Evolutionary conservation across 345 rosid species (phyloP).

Genomic region (Eucalyptus curtisii): DNA sequence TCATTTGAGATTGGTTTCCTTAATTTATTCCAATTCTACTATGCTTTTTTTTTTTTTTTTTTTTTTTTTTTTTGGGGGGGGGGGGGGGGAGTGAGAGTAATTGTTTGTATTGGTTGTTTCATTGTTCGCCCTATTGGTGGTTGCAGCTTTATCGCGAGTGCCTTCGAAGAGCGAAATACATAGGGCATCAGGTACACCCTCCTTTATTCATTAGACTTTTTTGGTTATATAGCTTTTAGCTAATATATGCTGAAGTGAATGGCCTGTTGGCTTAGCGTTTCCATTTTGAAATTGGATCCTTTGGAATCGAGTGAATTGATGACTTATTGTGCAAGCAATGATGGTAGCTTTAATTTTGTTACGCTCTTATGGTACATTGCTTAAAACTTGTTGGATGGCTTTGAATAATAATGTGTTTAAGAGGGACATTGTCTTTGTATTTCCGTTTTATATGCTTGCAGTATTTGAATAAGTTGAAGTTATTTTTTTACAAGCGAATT

Average conservation of each 20-base stretch:
- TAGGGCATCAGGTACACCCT: conserved; percentile 57
- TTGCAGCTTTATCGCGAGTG: conserved; percentile 91
- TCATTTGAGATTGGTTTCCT: neutral
- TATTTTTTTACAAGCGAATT: no score
- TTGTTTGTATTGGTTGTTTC: neutral
- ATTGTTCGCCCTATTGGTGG: neutral
- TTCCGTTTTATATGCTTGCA: no score
- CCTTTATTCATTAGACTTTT: neutral
- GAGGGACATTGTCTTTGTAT: no score
- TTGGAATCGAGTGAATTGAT: neutral
- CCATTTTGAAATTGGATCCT: neutral
- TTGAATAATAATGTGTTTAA: no score
- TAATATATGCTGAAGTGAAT: neutral
- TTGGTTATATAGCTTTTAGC: neutral
- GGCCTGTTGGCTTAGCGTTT: neutral
- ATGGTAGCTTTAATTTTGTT: no score
- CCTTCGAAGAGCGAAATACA: conserved; percentile 83
- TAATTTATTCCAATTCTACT: neutral
- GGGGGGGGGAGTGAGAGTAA: neutral
- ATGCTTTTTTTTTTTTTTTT: neutral
- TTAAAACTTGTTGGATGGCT: no score
- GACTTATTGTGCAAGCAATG: no score
- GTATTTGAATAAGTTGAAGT: no score
- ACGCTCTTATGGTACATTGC: no score
- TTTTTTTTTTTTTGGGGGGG: no score